Evolutionary conservation across 1,284 basidiomycete genomes (phyloP).

Genomic region (Anthracocystis walkeri): DNA sequence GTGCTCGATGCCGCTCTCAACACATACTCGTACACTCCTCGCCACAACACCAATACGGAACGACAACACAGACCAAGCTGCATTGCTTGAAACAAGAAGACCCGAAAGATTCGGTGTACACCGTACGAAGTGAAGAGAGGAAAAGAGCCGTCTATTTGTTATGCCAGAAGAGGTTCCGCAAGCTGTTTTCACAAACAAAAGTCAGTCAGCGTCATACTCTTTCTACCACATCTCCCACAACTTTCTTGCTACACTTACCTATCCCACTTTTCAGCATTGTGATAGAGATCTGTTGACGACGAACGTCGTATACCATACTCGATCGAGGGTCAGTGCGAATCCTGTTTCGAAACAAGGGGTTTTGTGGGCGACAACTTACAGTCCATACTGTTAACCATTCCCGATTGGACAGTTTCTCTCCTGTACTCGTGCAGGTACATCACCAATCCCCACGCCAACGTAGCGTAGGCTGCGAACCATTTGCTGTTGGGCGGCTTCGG

Average conservation of each 20-base stretch:
- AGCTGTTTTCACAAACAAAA: conserved; percentile 23
- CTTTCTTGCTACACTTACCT: conserved; percentile 26
- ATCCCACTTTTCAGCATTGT: conserved; percentile 68
- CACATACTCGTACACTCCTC: background rate
- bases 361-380: conserved; percentile 51
- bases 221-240: background rate
- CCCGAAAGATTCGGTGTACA: background rate
- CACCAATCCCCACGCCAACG: conserved; percentile 91
- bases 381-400: conserved; percentile 77
- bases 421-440: conserved; percentile 94
- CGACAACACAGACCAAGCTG: background rate
- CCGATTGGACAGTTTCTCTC: conserved; percentile 88
- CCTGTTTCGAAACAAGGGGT: background rate
- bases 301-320: background rate
- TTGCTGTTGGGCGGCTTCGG: conserved; percentile 73
- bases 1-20: background rate
- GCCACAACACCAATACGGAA: background rate
- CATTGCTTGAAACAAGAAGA: background rate
- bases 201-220: conserved; percentile 8
- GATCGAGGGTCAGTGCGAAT: background rate
- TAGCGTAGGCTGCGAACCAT: conserved; percentile 88
- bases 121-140: background rate
- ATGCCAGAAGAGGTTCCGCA: conserved; percentile 68
- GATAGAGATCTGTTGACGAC: conserved; percentile 60
- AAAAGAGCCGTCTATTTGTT: conserved; percentile 55